These are phyloP conservation scores for Pythium phragmitis DNA, from an alignment of 352 stramenopile species.

Conservation along the genomic window DNA sequence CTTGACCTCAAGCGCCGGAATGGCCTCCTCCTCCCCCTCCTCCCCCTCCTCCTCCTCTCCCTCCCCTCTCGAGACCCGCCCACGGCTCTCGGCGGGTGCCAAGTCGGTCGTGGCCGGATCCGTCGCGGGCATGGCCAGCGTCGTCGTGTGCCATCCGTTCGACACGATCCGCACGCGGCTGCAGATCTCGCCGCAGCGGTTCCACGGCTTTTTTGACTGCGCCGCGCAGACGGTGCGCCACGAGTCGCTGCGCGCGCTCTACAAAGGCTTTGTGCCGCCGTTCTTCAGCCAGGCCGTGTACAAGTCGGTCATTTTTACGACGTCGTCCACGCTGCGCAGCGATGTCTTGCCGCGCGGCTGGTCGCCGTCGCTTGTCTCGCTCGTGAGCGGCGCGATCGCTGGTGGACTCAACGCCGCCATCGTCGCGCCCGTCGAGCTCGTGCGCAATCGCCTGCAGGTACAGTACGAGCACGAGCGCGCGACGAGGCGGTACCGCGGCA, in stretches of 20 bases:
- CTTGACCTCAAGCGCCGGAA: conserved; percentile 5
- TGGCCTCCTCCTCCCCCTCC: not conserved
- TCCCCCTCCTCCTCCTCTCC: not conserved
- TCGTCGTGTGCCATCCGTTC: conserved; percentile 80
- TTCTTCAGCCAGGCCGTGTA: conserved; percentile 88
- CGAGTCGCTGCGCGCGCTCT: conserved; percentile 67
- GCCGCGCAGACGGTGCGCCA: conserved; percentile 53
- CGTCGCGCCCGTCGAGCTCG: conserved; percentile 73
- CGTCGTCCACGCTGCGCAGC: conserved; percentile 52
- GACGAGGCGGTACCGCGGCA: conserved; percentile 50
- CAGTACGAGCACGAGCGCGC: conserved; percentile 60
- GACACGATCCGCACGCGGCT: conserved; percentile 87
- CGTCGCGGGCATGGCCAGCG: conserved; percentile 80
- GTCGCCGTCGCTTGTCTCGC: conserved; percentile 38
- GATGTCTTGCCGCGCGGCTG: conserved; percentile 44
- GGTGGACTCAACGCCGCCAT: conserved; percentile 75
- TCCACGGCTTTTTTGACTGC: conserved; percentile 65
- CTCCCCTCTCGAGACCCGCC: not conserved
- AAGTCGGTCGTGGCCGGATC: conserved; percentile 78
- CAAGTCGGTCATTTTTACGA: conserved; percentile 89
- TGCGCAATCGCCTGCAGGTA: conserved; percentile 79
- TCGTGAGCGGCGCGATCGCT: conserved; percentile 55
- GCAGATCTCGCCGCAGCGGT: conserved; percentile 66
- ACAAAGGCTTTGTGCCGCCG: conserved; percentile 84
- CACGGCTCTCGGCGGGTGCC: conserved; percentile 48